Evolutionary conservation across 371 early-diverging fungal species (phyloP).

Genomic region (Syncephalastrum monosporum): DNA sequence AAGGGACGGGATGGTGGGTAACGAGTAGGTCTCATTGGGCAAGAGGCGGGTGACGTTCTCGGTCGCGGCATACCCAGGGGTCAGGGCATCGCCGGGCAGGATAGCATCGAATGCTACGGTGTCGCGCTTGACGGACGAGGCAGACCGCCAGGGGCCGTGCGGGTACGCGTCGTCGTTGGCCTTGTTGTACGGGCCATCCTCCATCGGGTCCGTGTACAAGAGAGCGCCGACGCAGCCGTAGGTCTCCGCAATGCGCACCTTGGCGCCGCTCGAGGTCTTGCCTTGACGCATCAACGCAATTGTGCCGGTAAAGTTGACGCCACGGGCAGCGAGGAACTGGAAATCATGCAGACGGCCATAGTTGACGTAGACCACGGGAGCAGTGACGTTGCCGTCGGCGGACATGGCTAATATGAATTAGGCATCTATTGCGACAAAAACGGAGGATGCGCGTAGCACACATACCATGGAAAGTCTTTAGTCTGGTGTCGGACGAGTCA

Average conservation of each 20-base stretch:
- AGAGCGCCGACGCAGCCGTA: slow-evolving; percentile 59
- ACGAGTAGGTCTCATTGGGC: slow-evolving; percentile 38
- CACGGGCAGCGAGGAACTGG: slow-evolving; percentile 33
- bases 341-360: slow-evolving; percentile 63
- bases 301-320: slow-evolving; percentile 45
- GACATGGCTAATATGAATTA: slow-evolving; percentile 37
- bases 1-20: slow-evolving; percentile 62
- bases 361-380: slow-evolving; percentile 62
- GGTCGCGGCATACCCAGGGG: slow-evolving; percentile 58
- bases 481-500: slow-evolving; percentile 16
- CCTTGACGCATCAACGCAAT: slow-evolving; percentile 66
- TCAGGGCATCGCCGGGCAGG: slow-evolving; percentile 62
- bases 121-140: slow-evolving; percentile 56
- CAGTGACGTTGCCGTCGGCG: slow-evolving; percentile 63
- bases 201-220: slow-evolving; percentile 36
- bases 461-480: slow-evolving; percentile 57
- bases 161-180: slow-evolving; percentile 46
- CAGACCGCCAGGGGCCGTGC: slow-evolving; percentile 61
- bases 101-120: slow-evolving; percentile 51
- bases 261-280: slow-evolving; percentile 49
- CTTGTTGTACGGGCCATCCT: slow-evolving; percentile 31
- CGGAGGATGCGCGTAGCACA: background rate
- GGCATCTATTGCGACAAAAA: background rate
- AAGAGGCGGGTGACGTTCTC: slow-evolving; percentile 53
- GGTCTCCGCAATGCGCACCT: slow-evolving; percentile 59